Conservation (phyloP, 805 yeast species). For the Hanseniaspora guilliermondii region DNA sequence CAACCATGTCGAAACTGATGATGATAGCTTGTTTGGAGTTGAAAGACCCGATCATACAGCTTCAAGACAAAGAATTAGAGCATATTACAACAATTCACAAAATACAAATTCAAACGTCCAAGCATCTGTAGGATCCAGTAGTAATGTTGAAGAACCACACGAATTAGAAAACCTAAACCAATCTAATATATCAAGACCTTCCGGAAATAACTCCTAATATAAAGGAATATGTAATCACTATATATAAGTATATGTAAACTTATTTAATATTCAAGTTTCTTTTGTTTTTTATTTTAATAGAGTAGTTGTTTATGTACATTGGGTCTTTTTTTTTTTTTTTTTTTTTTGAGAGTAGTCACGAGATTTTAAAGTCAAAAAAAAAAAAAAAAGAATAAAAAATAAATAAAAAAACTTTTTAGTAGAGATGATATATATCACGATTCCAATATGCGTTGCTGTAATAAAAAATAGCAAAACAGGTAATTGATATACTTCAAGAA, state of each 20-base stretch:
- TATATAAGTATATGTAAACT: background rate
- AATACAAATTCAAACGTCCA: background rate
- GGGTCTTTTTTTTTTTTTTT: too few species aligned
- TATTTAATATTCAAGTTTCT: background rate
- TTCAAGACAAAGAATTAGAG: conserved; percentile 10
- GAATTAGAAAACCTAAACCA: background rate
- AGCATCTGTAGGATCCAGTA: background rate
- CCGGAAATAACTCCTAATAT: background rate
- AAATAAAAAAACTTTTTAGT: too few species aligned
- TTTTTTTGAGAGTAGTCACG: too few species aligned
- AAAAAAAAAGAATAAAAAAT: too few species aligned
- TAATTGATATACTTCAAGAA: too few species aligned
- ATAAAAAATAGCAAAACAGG: too few species aligned
- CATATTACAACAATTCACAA: background rate
- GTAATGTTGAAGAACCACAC: background rate
- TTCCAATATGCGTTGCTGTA: too few species aligned
- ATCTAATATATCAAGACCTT: background rate
- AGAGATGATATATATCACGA: too few species aligned
- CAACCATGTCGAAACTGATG: background rate
- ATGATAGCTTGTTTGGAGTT: conserved; percentile 1
- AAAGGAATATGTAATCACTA: background rate
- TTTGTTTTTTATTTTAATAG: too few species aligned
- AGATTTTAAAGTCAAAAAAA: too few species aligned
- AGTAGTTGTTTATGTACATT: too few species aligned
- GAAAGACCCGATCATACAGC: conserved; percentile 11